A percentile compares a stretch with the other conserved stretches of the same genome.
phyloP scores from a whole-genome alignment of 169 alveolate species.

The Eimeria sp. region DNA sequence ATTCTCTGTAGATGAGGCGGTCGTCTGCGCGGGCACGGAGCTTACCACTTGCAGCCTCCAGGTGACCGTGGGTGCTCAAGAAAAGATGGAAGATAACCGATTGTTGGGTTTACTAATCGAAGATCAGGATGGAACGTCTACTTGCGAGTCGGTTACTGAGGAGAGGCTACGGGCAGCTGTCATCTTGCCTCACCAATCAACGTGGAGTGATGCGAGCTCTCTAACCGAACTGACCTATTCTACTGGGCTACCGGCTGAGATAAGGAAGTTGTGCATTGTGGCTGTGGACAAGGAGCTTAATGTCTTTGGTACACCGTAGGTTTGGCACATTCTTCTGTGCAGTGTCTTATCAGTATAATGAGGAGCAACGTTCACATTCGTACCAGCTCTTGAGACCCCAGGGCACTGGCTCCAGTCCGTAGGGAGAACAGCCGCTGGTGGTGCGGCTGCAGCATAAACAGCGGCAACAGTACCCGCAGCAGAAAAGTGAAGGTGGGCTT shows the following conservation, averaged over 20 bases:
- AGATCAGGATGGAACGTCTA: constrained; percentile 28
- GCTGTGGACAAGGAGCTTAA: background rate
- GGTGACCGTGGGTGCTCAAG: constrained; percentile 21
- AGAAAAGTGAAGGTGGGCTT: background rate
- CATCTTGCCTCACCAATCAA: constrained; percentile 31
- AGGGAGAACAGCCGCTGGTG: background rate
- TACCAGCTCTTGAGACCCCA: background rate
- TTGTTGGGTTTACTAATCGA: constrained; percentile 1
- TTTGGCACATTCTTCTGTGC: background rate
- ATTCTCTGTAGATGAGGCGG: constrained; percentile 22
- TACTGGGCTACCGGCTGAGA: constrained; percentile 6
- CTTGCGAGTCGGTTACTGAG: background rate
- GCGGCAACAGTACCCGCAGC: background rate
- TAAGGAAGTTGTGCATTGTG: constrained; percentile 45
- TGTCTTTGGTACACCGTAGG: constrained; percentile 41
- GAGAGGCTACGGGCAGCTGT: constrained; percentile 5
- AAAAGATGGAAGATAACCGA: background rate
- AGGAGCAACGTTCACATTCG: background rate
- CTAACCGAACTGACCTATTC: background rate
- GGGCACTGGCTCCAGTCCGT: background rate
- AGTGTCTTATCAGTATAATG: background rate
- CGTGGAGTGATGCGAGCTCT: constrained; percentile 9
- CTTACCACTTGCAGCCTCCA: constrained; percentile 14
- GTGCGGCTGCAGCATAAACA: background rate
- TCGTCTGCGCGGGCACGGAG: constrained; percentile 13